phyloP scores from a whole-genome alignment of 2,329 filamentous ascomycete genomes.

The Mycosphaerella arachidis region DNA sequence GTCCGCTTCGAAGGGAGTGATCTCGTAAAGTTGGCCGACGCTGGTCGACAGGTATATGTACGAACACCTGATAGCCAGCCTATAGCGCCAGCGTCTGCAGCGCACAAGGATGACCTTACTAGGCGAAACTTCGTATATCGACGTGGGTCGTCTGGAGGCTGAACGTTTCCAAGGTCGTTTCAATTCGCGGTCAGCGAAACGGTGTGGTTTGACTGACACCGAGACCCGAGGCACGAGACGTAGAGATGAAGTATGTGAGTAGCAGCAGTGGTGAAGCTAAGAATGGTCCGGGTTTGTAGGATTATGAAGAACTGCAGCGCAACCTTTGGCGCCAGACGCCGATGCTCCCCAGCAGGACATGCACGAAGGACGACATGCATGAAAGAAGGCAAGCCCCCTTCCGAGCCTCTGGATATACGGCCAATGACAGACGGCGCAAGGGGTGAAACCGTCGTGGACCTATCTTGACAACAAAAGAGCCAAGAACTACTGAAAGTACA shows the following conservation, averaged over 20 bases:
- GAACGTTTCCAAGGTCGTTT: conserved; percentile 24
- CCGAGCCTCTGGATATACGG: conserved; percentile 21
- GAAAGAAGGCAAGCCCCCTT: conserved; percentile 21
- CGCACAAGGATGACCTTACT: conserved; percentile 21
- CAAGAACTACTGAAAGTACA: conserved; percentile 24
- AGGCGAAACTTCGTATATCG: conserved; percentile 22
- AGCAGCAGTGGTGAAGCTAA: conserved; percentile 15
- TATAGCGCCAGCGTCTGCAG: conserved; percentile 19
- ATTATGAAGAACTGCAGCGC: conserved; percentile 14
- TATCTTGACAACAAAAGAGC: conserved; percentile 24
- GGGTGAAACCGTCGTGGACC: conserved; percentile 30
- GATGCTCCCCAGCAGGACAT: conserved; percentile 18
- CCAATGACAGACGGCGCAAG: conserved; percentile 31
- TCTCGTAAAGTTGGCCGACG: conserved; percentile 21
- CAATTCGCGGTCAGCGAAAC: conserved; percentile 25
- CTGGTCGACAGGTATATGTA: conserved; percentile 19
- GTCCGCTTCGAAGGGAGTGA: conserved; percentile 15
- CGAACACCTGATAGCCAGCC: conserved; percentile 15
- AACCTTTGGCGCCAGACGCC: conserved; percentile 27
- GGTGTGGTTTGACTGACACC: conserved; percentile 23
- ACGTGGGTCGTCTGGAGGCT: conserved; percentile 17
- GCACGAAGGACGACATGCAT: conserved; percentile 19
- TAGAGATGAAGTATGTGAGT: conserved; percentile 4
- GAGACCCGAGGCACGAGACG: conserved; percentile 20
- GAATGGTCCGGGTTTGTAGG: conserved; percentile 1